phyloP scores from a whole-genome alignment of 768 basidiomycete species.

The Suillus brevipes region DNA sequence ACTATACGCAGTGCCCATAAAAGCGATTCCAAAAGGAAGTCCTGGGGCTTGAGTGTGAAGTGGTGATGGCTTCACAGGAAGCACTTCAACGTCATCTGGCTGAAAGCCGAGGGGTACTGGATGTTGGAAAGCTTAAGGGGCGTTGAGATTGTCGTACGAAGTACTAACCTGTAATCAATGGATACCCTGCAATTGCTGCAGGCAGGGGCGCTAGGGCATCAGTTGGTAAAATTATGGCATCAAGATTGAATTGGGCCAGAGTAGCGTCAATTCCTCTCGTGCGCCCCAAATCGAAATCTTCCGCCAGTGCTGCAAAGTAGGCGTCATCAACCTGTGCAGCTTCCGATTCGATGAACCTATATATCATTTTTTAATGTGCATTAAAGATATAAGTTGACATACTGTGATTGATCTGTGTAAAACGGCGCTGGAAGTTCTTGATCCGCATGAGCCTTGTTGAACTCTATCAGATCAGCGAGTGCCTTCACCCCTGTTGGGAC shows the following conservation, averaged over 20 bases:
- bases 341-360: neutral
- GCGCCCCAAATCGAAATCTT: neutral
- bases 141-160: neutral
- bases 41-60: neutral
- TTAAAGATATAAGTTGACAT: neutral
- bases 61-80: neutral
- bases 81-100: neutral
- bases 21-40: neutral
- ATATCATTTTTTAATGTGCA: neutral
- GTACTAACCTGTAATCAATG: neutral
- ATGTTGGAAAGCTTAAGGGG: neutral
- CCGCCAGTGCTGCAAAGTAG: neutral
- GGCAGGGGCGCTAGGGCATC: neutral
- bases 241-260: neutral
- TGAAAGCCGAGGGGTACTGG: neutral
- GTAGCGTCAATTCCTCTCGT: neutral
- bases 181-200: neutral
- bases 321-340: neutral
- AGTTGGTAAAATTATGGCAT: neutral
- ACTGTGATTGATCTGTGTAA: conserved; percentile 28
- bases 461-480: conserved; percentile 56
- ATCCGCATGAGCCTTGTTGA: conserved; percentile 48
- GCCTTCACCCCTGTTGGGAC: conserved; percentile 58
- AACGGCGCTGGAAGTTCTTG: conserved; percentile 39
- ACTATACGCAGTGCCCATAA: neutral